Conservation (phyloP, 2,329 filamentous ascomycete genomes). For the Paraphaeosphaeria sporulosa region DNA sequence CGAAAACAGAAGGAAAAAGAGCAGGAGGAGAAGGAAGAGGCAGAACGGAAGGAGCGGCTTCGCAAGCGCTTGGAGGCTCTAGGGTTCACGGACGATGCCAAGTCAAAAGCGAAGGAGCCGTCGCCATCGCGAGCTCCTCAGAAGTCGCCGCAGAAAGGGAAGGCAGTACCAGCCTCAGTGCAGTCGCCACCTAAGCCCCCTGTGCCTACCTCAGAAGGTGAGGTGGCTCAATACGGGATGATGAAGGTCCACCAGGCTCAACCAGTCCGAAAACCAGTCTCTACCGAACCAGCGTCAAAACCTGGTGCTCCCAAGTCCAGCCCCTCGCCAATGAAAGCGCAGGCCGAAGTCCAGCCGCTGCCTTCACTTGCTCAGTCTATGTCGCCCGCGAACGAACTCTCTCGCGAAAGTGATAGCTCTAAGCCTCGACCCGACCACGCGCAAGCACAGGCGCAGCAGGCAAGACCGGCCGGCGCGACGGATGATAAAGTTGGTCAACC, state of each 20-base stretch:
- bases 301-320: conserved; percentile 23
- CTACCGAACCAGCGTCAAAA: conserved; percentile 27
- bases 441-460: conserved; percentile 19
- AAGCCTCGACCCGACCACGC: conserved; percentile 26
- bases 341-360: conserved; percentile 27
- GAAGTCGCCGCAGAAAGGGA: conserved; percentile 55
- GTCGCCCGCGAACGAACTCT: conserved; percentile 28
- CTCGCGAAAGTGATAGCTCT: conserved; percentile 33
- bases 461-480: conserved; percentile 10
- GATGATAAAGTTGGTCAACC: conserved; percentile 33
- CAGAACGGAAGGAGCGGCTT: conserved; percentile 74
- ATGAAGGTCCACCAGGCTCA: conserved; percentile 68
- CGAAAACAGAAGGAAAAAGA: conserved; percentile 64
- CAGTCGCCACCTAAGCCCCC: conserved; percentile 65
- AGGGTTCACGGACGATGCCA: conserved; percentile 60
- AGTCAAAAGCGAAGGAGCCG: conserved; percentile 47
- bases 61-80: conserved; percentile 75
- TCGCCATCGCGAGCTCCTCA: conserved; percentile 43
- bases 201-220: conserved; percentile 63
- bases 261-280: conserved; percentile 50
- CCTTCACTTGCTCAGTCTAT: conserved; percentile 27
- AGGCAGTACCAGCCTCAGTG: conserved; percentile 43
- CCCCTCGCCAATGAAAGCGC: conserved; percentile 32
- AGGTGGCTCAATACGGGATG: conserved; percentile 67
- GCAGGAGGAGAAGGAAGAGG: conserved; percentile 75